Evolutionary conservation across 352 stramenopile genomes (phyloP).

Genomic region (Phytopythium chamaehyphon): DNA sequence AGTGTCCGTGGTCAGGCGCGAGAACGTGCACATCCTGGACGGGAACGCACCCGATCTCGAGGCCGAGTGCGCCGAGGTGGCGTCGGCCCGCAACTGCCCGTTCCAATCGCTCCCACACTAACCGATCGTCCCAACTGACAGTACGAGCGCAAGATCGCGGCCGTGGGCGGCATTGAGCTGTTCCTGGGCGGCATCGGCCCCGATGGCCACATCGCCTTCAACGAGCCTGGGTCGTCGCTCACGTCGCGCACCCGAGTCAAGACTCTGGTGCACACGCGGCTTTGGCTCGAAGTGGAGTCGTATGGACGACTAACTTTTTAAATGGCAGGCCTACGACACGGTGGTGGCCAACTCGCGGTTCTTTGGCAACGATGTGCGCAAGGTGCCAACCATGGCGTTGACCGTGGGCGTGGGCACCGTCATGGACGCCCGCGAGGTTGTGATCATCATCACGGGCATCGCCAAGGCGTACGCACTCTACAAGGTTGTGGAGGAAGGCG

Average conservation of each 20-base stretch:
- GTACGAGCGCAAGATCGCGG: constrained; percentile 85
- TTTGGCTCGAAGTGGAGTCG: not conserved
- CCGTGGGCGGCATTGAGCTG: constrained; percentile 85
- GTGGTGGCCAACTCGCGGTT: constrained; percentile 88
- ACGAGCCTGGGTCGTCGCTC: constrained; percentile 86
- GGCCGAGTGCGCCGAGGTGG: constrained; percentile 62
- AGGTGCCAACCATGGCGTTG: constrained; percentile 89
- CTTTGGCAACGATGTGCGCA: constrained; percentile 73
- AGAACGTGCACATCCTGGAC: constrained; percentile 88
- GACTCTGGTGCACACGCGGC: constrained; percentile 42
- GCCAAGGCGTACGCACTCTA: constrained; percentile 85
- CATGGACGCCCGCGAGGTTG: constrained; percentile 83
- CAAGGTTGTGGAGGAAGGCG: constrained; percentile 87
- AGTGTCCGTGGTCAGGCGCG: constrained; percentile 26
- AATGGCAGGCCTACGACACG: constrained; percentile 77
- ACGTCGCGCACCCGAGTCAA: constrained; percentile 83
- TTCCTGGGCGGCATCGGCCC: constrained; percentile 91
- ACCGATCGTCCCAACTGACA: not conserved
- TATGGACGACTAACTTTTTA: not conserved
- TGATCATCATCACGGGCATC: constrained; percentile 87
- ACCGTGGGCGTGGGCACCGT: constrained; percentile 87
- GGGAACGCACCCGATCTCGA: constrained; percentile 78
- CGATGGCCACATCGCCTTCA: constrained; percentile 93
- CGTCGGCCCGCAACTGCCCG: not conserved
- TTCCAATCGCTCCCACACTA: not conserved